Base-by-base conservation (phyloP, 2,329 filamentous ascomycete species). In the Colletotrichum sp. region DNA sequence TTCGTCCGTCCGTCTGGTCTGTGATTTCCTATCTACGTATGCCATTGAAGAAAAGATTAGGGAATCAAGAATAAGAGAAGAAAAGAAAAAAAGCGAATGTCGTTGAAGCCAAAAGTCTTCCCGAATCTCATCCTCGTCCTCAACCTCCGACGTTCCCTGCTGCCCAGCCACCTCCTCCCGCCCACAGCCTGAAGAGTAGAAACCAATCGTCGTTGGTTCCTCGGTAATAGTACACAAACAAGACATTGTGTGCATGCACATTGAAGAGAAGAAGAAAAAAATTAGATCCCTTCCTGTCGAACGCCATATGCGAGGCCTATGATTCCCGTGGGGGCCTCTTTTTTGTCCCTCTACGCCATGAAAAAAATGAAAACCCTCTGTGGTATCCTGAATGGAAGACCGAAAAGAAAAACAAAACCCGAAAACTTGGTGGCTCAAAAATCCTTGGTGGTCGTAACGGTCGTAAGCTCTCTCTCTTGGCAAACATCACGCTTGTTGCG, bases 361-460 rank as follows among this genome's bases (percentile, higher is more conserved):
- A 27, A n/a, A 52, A 52, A 52, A 22, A 13, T 52, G 44, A 67
- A 67, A 69, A 22, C 63, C 73, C 32, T 25, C 25, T 55, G 61
- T 73, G 73, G 70, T 73, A 75, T 65, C 73, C 73, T 73, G 73
- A 64, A 68, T 64, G 57, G 57, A 59, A 68, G 28, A 68, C 64
- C 64, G 25, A 55, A 73, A 71, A 57, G n/a, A 22, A 71, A 71
- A 57, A 55, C 44, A 68, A 68, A 64, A 65, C 39, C 30, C 16
- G 30, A 65, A 64, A 65, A 73, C 34, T 59, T 28, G 57, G 60
- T 74, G 71, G 76, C 74, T 77, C 64, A 34, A 77, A 52, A 77
- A 36, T 67, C 71, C 52, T 76, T 15, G 44, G 32, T 65, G 48
- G 61, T 76, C 74, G 25, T 74, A 74, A 74, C 59, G 57, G 68